Evolutionary conservation across 2,329 filamentous ascomycete species (phyloP), one percentile per base, ranked within the genome.

Genomic region (Ceratocystis variospora): DNA sequence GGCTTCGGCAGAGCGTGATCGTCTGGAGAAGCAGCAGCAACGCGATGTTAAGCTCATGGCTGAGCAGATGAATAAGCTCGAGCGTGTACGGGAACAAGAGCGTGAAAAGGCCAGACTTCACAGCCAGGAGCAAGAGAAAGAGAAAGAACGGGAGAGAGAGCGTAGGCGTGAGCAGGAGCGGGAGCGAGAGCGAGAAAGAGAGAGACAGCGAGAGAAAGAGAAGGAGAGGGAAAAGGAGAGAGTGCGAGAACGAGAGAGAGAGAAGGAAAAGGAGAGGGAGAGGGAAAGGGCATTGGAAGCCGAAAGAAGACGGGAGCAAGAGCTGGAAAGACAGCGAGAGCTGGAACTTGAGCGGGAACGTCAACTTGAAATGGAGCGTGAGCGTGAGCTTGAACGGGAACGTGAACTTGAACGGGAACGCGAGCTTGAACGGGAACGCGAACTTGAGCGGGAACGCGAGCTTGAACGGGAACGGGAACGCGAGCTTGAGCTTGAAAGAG

Each of bases 81-180:
- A 88, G 69, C 88, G 86, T 71, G 83, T 81, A 55, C 83, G 87
- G 7, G 83, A 86, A 70, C 87, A 87, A 74, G 87, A 90, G 72
- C 80, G 86, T 5, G 83, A 87, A 70, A 89, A 88, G 72, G 87
- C 83, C 5, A 78, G 79, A 17, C 76, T 81, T 2, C 83, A 82
- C 69, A 83, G 78, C 72, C 77, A 83, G 70, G 82, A 85, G 69
- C 81, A 83, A 69, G 82, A 85, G 69, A 81, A 83, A 67, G 53
- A 62, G n/a, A 84, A 81, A 71, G 80, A 82, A 50, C 78, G 80
- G 68, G 79, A 82, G 64, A 76, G 76, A 66, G 68, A 70, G 53
- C 63, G 68, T 48, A 68, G 63, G 50, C 68, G 67, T 31, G 73
- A 76, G 67, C 70, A 69, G 68, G 69, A 67, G 50, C 19, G 37